Conservation (phyloP, 1,284 basidiomycete species). For the Chondrostereum purpureum region DNA sequence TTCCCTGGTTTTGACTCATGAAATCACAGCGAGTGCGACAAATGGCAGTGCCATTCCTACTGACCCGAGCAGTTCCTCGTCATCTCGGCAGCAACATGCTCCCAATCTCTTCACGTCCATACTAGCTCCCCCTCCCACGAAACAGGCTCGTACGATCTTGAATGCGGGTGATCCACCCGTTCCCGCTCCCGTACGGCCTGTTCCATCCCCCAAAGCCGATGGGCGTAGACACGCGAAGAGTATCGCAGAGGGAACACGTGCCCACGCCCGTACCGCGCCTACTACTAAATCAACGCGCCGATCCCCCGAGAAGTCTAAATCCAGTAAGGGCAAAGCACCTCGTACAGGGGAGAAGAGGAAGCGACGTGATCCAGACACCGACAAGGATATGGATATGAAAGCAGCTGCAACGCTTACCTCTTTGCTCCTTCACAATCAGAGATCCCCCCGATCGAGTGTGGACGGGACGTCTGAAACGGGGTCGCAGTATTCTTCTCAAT, state of each 20-base stretch:
- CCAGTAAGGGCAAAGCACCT: slow-evolving; percentile 17
- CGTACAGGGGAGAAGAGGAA: slow-evolving; percentile 19
- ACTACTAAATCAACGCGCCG: slow-evolving; percentile 19
- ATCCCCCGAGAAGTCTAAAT: slow-evolving; percentile 26
- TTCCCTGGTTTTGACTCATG: too few species aligned
- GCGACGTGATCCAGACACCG: not conserved
- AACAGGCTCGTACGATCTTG: slow-evolving; percentile 67
- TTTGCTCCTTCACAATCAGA: slow-evolving; percentile 56
- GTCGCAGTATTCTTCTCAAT: slow-evolving; percentile 52
- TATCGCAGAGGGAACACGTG: slow-evolving; percentile 28
- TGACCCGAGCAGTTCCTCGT: slow-evolving; percentile 5
- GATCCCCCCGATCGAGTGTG: slow-evolving; percentile 63
- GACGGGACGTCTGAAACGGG: slow-evolving; percentile 50
- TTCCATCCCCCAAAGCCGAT: slow-evolving; percentile 29
- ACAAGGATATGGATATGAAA: slow-evolving; percentile 69
- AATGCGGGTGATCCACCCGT: slow-evolving; percentile 66
- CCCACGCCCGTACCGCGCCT: slow-evolving; percentile 22
- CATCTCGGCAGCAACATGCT: too few species aligned
- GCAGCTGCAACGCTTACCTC: slow-evolving; percentile 74
- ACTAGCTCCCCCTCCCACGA: slow-evolving; percentile 64
- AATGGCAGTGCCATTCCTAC: not conserved
- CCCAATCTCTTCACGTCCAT: slow-evolving; percentile 68
- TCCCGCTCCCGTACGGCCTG: slow-evolving; percentile 40
- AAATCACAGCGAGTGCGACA: slow-evolving; percentile 34
- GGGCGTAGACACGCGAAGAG: slow-evolving; percentile 27